Evolutionary conservation across 202 grass and related monocot species (phyloP).

Genomic region (Saccharum hybrid): DNA sequence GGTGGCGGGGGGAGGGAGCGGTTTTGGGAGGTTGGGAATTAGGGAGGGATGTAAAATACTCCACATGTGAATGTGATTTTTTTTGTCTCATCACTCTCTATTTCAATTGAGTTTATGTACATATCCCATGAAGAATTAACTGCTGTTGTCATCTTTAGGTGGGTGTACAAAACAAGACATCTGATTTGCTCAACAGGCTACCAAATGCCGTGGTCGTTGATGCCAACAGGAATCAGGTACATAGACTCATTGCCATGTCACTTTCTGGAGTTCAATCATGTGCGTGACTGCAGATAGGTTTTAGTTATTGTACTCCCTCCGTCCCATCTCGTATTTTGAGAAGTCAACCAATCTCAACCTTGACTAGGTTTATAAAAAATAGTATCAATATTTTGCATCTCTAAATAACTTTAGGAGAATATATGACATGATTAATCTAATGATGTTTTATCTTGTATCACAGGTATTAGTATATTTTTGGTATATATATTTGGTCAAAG

Average conservation of each 20-base stretch:
- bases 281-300: neutral
- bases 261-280: conserved; percentile 36
- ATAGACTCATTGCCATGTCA: neutral
- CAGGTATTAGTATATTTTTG: too few relatives aligned
- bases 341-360: too few relatives aligned
- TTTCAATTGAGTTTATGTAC: conserved; percentile 33
- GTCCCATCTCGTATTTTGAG: too few relatives aligned
- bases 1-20: too few relatives aligned
- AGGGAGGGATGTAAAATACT: neutral
- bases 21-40: neutral
- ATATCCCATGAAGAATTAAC: conserved; percentile 30
- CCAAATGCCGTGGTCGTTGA: conserved; percentile 80
- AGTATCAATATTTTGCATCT: too few relatives aligned
- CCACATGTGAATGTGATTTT: conserved; percentile 22
- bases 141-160: conserved; percentile 59
- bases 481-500: too few relatives aligned
- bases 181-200: conserved; percentile 76
- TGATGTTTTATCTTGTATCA: too few relatives aligned
- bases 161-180: conserved; percentile 80
- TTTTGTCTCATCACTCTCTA: neutral
- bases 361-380: too few relatives aligned
- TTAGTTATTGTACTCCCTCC: neutral
- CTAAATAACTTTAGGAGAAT: too few relatives aligned
- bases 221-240: conserved; percentile 95
- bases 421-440: too few relatives aligned